These are phyloP conservation scores for Backusella parvicylindrica DNA, from an alignment of 192 early-diverging fungal species.

Conservation along the genomic window DNA sequence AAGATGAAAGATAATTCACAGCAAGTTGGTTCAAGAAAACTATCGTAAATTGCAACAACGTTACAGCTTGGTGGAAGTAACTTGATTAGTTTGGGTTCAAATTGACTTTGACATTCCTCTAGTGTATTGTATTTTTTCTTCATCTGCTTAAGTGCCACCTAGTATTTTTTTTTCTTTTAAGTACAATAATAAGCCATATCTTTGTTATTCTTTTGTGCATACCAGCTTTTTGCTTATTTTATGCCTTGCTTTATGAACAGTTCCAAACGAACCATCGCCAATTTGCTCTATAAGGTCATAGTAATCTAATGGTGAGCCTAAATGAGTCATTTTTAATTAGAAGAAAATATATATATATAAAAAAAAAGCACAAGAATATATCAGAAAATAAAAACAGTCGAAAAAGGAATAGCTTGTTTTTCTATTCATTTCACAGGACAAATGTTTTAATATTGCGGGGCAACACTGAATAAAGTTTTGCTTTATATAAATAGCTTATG, in stretches of 20 bases:
- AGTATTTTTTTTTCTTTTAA: not conserved
- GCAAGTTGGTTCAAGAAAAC: constrained; percentile 60
- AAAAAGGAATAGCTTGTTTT: not conserved
- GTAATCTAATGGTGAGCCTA: constrained; percentile 32
- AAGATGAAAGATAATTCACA: constrained; percentile 91
- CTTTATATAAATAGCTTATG: not conserved
- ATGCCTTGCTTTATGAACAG: constrained; percentile 67
- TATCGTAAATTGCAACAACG: constrained; percentile 80
- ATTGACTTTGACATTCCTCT: constrained; percentile 67
- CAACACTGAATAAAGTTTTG: not conserved
- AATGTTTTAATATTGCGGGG: not conserved
- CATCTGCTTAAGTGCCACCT: constrained; percentile 91
- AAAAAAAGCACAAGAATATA: not conserved
- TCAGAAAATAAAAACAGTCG: not conserved
- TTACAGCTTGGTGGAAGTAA: constrained; percentile 73
- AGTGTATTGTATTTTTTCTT: constrained; percentile 76
- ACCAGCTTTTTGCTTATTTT: constrained; percentile 63
- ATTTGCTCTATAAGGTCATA: constrained; percentile 66
- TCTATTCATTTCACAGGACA: not conserved
- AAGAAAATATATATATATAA: not conserved
- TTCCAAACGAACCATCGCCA: constrained; percentile 84
- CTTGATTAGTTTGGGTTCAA: constrained; percentile 76
- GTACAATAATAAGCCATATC: not conserved
- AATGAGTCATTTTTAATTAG: constrained; percentile 11
- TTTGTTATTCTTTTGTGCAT: constrained; percentile 17